Evolutionary conservation across 306 rosid species (phyloP).

Genomic region (Prosopis cineraria): DNA sequence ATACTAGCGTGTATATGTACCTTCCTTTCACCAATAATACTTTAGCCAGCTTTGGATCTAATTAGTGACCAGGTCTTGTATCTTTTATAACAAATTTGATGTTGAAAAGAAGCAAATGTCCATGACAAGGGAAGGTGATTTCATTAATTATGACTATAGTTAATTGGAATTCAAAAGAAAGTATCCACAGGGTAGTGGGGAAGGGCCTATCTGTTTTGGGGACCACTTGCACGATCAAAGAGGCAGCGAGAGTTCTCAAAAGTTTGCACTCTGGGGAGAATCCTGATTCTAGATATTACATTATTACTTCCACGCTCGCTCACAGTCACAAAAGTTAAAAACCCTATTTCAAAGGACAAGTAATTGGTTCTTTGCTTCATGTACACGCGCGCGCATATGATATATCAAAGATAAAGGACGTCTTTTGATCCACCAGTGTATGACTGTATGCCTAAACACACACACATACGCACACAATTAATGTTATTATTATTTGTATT

Average conservation of each 20-base stretch:
- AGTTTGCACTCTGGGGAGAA: neutral
- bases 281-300: neutral
- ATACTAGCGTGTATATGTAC: too few relatives aligned
- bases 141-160: neutral
- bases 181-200: neutral
- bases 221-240: slow-evolving; percentile 6
- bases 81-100: neutral
- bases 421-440: too few relatives aligned
- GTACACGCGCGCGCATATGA: too few relatives aligned
- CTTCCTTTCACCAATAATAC: neutral
- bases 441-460: too few relatives aligned
- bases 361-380: neutral
- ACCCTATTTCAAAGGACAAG: neutral
- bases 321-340: neutral
- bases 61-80: neutral
- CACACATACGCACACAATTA: too few relatives aligned
- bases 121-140: neutral
- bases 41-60: neutral
- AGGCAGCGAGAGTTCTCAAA: neutral
- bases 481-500: too few relatives aligned
- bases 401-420: too few relatives aligned
- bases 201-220: neutral
- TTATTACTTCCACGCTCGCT: neutral
- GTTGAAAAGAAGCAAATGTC: neutral
- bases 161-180: neutral